Conservation (phyloP, 176 grass and related monocot genomes). For the Bromus sterilis region DNA sequence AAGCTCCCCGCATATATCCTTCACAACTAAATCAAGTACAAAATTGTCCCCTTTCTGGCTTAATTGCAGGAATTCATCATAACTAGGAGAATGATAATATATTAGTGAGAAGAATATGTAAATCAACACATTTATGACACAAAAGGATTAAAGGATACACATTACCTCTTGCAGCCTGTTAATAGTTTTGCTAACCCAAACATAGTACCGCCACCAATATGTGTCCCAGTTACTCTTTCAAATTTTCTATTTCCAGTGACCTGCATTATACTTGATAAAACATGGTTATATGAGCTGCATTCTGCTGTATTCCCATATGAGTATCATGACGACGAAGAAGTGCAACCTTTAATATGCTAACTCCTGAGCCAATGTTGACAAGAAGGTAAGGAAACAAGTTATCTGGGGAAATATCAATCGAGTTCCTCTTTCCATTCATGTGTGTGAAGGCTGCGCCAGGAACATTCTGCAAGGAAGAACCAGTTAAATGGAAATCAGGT, state of each 20-base stretch:
- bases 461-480: constrained; percentile 56
- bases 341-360: constrained; percentile 93
- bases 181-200: constrained; percentile 97
- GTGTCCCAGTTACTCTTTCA: constrained; percentile 95
- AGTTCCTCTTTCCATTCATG: constrained; percentile 65
- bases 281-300: constrained; percentile 33
- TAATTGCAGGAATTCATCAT: constrained; percentile 94
- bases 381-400: constrained; percentile 92
- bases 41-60: constrained; percentile 97
- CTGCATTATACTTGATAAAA: constrained; percentile 47
- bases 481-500: neutral
- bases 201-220: constrained; percentile 92
- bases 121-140: neutral
- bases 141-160: neutral
- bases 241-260: constrained; percentile 79
- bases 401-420: constrained; percentile 55
- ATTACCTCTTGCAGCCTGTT: constrained; percentile 87
- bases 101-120: constrained; percentile 29
- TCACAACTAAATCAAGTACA: constrained; percentile 94
- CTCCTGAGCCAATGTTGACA: constrained; percentile 93
- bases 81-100: constrained; percentile 54
- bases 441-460: constrained; percentile 85
- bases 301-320: constrained; percentile 3
- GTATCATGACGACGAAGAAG: constrained; percentile 3
- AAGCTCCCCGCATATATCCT: constrained; percentile 95